Percentiles rank a stretch among this genome's conserved stretches.
phyloP scores from a whole-genome alignment of 768 basidiomycete species.

The Dendrothele bispora region DNA sequence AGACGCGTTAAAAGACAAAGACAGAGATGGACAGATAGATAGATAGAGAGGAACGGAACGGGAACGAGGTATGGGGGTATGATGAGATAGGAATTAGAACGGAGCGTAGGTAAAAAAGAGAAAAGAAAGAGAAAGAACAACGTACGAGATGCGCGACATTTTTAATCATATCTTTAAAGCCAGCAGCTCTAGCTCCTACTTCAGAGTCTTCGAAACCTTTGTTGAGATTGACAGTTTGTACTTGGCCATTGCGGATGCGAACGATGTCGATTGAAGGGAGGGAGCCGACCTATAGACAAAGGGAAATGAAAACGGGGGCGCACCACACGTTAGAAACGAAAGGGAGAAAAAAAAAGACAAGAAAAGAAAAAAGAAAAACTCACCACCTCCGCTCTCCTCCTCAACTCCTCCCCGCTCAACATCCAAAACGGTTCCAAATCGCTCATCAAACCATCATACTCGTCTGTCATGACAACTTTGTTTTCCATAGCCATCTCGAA shows the following conservation, averaged over 20 bases:
- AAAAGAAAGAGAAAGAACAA: slow-evolving; percentile 5
- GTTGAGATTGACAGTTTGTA: slow-evolving; percentile 56
- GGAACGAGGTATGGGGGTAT: too few species aligned
- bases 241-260: slow-evolving; percentile 66
- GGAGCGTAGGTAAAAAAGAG: too few species aligned
- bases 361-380: slow-evolving; percentile 14
- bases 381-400: slow-evolving; percentile 62
- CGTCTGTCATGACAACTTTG: slow-evolving; percentile 80
- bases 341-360: not conserved
- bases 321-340: not conserved
- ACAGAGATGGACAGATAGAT: too few species aligned
- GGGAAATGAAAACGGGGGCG: not conserved
- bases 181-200: slow-evolving; percentile 74
- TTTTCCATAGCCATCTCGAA: slow-evolving; percentile 76
- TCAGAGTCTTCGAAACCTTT: slow-evolving; percentile 65
- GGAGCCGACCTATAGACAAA: slow-evolving; percentile 55
- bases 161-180: slow-evolving; percentile 74
- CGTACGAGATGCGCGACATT: slow-evolving; percentile 65
- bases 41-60: too few species aligned
- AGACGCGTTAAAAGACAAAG: too few species aligned
- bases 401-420: slow-evolving; percentile 68
- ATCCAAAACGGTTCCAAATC: slow-evolving; percentile 89
- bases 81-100: too few species aligned
- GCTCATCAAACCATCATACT: slow-evolving; percentile 77
- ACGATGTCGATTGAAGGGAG: slow-evolving; percentile 87